These are phyloP conservation scores for Cryptococcus sp. DNA, from an alignment of 1,284 basidiomycete species.

Conservation along the genomic window DNA sequence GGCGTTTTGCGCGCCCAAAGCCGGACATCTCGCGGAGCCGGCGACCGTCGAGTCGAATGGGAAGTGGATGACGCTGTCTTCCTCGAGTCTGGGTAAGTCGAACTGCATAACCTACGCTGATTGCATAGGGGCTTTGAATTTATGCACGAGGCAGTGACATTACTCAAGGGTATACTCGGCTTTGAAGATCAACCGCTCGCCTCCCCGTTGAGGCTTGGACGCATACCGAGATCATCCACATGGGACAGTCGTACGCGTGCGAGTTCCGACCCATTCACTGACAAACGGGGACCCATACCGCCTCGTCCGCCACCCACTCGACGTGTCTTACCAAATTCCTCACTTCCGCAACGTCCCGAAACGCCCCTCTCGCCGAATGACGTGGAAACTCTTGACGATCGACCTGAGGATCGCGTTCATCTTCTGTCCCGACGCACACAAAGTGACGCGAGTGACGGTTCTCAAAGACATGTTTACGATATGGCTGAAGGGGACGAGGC, in stretches of 20 bases:
- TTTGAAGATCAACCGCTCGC: slow-evolving; percentile 45
- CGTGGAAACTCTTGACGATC: neutral
- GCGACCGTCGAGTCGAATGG: slow-evolving; percentile 42
- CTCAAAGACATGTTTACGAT: slow-evolving; percentile 2
- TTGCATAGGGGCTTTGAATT: slow-evolving; percentile 44
- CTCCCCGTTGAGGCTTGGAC: slow-evolving; percentile 37
- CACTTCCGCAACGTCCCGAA: neutral
- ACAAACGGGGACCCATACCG: slow-evolving; percentile 18
- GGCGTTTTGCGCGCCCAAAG: slow-evolving; percentile 41
- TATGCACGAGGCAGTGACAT: slow-evolving; percentile 47
- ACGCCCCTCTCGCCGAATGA: slow-evolving; percentile 7
- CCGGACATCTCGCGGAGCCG: slow-evolving; percentile 38
- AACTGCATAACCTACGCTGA: neutral
- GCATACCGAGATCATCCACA: slow-evolving; percentile 22
- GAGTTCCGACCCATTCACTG: slow-evolving; percentile 45
- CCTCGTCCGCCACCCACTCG: slow-evolving; percentile 38
- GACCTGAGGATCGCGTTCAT: slow-evolving; percentile 17
- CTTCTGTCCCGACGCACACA: slow-evolving; percentile 13
- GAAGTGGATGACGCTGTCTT: slow-evolving; percentile 53
- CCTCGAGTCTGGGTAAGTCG: slow-evolving; percentile 47
- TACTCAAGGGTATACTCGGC: slow-evolving; percentile 49
- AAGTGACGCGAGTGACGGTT: slow-evolving; percentile 12
- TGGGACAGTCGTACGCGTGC: slow-evolving; percentile 21
- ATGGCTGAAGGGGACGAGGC: slow-evolving; percentile 20
- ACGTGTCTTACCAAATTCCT: slow-evolving; percentile 17